Evolutionary conservation across 345 rosid genomes (phyloP), one percentile per base, ranked within the genome.

Genomic region (Lepidium sativum): DNA sequence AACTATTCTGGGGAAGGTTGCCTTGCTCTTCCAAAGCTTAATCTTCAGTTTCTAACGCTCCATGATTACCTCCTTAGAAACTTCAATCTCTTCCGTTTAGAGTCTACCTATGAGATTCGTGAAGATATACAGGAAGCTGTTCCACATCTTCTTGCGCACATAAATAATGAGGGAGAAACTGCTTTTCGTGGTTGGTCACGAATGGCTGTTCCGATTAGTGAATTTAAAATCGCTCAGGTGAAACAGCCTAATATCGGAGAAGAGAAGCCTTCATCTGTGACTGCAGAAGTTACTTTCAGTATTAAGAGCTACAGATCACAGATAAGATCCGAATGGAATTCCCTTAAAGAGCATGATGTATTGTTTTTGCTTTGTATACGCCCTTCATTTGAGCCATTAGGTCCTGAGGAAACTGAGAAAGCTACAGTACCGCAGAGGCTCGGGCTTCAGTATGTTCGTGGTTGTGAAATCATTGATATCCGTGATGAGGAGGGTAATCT

Each of bases 171-270:
- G 73, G 99, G 97, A 60, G 90, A 88, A 41, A 67, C 96, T 69
- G 87, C 96, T 62, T 94, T 94, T 43, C 97, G 99, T 71, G 99
- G 99, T 54, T 94, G 97, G 99, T 94, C 99, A 57, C 84, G 99
- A 71, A 94, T 94, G 99, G 99, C 81, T 52, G 97, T 94, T 62
- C 97, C 99, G 6, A 77, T 90, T 63, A 88, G 69, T 72, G 79
- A 76, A 40, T 90, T 90, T 71, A 94, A 76, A 77, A 85, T 90
- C 60, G 58, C 81, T 42, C 88, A 81, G 81, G 89, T 87, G 67
- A 94, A 90, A 70, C 97, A 88, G 81, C 95, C 99, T 37, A 94
- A 90, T 75, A 90, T 94, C 45, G 99, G 99, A 69, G 99, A 94
- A 80, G 99, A 87, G 70, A 94, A 94, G 82, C 99, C 97, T 8